Base-by-base conservation (phyloP, 345 rosid genomes). In the Geranium brycei region DNA sequence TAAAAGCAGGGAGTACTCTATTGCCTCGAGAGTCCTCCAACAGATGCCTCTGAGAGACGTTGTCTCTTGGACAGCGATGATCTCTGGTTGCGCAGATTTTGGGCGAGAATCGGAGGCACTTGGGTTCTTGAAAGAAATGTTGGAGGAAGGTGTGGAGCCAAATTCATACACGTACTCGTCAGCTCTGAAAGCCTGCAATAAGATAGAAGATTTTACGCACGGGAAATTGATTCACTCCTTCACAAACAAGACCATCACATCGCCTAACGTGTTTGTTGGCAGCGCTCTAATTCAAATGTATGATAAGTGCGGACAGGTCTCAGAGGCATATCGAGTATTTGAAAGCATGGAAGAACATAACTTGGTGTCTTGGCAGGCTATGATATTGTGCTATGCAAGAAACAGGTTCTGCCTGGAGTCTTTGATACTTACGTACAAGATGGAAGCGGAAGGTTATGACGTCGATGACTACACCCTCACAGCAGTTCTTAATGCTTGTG, bases 11-110 rank as follows among this genome's bases (percentile, higher is more conserved):
- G 80, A 80, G 69, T 85, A 83, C 67, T 64, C 69, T 7, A 65
- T 61, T 32, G 93, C 95, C 58, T 85, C 71, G 61, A 81, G 73
- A 63, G 89, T 92, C 68, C 82, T 89, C 30, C 87, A 78, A 56
- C 88, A 84, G 59, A 79, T 89, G 80, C 88, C 91, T 4, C 76
- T 77, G 58, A 78, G 85, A 77, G 90, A 87, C 70, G 96, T 84
- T 65, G 89, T 89, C 65, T 89, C 96, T 5, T 91, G 96, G 98
- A 89, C 96, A 3, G 89, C 98, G 38, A 84, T 89, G 76, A 91
- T 91, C 64, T 91, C 95, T 55, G 91, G 98, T 58, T 83, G 81
- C 71, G 80, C 91, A 7, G 60, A 77, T 73, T 78, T 85, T 15
- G 95, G 95, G 31, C 89, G 84, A 30, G 98, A 85, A 66, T 60